A percentile compares a stretch with the other conserved stretches of the same genome.
Conservation (phyloP, 192 early-diverging fungal species). For the Coemansia sp. region DNA sequence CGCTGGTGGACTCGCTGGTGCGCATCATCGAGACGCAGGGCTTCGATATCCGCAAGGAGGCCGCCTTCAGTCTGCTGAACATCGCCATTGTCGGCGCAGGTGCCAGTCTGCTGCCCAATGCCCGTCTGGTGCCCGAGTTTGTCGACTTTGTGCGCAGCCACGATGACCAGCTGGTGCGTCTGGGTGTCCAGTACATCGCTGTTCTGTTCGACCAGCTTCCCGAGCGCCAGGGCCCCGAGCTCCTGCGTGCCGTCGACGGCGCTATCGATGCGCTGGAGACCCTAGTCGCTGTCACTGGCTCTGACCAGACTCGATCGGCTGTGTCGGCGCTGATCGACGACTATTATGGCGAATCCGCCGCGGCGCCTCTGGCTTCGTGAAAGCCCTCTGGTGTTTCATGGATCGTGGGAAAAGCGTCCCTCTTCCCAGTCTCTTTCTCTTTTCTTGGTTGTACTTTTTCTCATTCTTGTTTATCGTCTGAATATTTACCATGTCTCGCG, state of each 20-base stretch:
- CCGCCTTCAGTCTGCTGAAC: constrained; percentile 65
- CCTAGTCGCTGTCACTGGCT: constrained; percentile 53
- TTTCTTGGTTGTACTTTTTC: constrained; percentile 6
- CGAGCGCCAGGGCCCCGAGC: constrained; percentile 22
- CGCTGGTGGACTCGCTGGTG: constrained; percentile 55
- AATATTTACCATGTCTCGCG: background rate
- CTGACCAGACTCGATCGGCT: constrained; percentile 52
- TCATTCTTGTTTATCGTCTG: background rate
- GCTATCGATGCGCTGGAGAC: constrained; percentile 63
- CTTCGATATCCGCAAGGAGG: constrained; percentile 73
- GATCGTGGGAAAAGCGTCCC: constrained; percentile 2
- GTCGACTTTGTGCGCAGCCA: constrained; percentile 64
- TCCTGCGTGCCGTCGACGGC: constrained; percentile 34
- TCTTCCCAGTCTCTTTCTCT: background rate
- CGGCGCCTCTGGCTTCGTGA: constrained; percentile 17
- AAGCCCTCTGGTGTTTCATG: background rate
- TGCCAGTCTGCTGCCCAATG: constrained; percentile 24
- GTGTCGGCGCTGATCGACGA: constrained; percentile 59
- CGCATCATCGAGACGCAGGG: constrained; percentile 59
- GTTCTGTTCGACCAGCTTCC: constrained; percentile 56
- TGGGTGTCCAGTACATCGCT: constrained; percentile 63
- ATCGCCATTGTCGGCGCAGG: constrained; percentile 51
- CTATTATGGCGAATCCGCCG: constrained; percentile 65
- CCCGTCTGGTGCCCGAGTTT: constrained; percentile 30
- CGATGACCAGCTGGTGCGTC: constrained; percentile 62